Evolutionary conservation across 2,329 filamentous ascomycete species (phyloP).

Genomic region (Fusarium sp.): DNA sequence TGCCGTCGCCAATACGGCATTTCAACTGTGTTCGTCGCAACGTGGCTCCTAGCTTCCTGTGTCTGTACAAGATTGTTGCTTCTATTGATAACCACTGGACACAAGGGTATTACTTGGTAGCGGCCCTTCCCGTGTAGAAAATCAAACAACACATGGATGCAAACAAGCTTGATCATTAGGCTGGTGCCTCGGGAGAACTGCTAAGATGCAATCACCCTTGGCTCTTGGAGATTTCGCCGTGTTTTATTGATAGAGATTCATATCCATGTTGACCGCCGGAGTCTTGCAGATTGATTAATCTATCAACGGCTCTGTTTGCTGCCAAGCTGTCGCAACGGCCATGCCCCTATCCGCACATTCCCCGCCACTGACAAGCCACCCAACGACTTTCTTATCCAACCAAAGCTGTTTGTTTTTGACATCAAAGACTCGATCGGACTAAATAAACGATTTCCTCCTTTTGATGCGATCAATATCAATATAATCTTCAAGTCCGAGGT

Average conservation of each 20-base stretch:
- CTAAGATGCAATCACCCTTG: neutral
- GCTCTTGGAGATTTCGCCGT: neutral
- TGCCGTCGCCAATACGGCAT: conserved; percentile 8
- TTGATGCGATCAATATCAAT: neutral
- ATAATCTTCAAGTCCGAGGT: neutral
- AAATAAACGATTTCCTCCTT: neutral
- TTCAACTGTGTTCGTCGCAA: conserved; percentile 12
- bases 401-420: neutral
- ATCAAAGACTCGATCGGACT: neutral
- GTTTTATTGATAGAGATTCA: neutral
- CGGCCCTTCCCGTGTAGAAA: conserved; percentile 14
- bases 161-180: conserved; percentile 6
- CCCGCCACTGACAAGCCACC: neutral
- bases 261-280: conserved; percentile 2
- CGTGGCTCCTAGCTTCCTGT: conserved; percentile 14
- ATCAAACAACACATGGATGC: neutral
- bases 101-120: conserved; percentile 5
- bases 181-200: neutral
- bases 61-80: neutral
- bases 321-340: neutral
- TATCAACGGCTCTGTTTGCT: neutral
- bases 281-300: neutral
- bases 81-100: neutral
- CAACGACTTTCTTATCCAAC: neutral
- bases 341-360: conserved; percentile 3